Conservation (phyloP, 306 rosid species). For the Dalbergia oliveri region DNA sequence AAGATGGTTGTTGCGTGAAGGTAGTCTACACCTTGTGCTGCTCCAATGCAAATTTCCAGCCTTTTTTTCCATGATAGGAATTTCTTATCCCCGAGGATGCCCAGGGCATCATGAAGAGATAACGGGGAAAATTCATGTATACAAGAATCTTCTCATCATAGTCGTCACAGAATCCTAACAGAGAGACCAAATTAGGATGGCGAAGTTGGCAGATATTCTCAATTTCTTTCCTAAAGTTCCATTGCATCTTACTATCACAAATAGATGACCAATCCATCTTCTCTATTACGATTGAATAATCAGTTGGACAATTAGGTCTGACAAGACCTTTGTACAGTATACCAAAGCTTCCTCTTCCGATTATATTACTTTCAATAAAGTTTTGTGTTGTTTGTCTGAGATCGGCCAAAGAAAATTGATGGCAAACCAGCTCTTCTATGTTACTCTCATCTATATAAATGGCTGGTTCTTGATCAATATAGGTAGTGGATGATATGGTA, state of each 20-base stretch:
- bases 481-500: constrained; percentile 10
- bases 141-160: constrained; percentile 18
- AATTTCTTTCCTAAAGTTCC: not conserved
- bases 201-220: constrained; percentile 38
- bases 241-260: not conserved
- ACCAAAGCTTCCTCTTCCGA: not conserved
- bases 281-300: constrained; percentile 8
- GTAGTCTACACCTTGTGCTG: constrained; percentile 41
- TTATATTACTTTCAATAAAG: not conserved
- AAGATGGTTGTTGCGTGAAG: constrained; percentile 45
- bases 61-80: constrained; percentile 47
- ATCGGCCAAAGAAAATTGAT: not conserved
- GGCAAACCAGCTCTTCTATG: not conserved
- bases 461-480: not conserved
- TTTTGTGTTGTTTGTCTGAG: not conserved
- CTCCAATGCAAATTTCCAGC: constrained; percentile 45
- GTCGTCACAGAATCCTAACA: constrained; percentile 36
- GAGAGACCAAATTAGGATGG: constrained; percentile 38
- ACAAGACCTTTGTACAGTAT: not conserved
- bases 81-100: not conserved
- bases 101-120: not conserved
- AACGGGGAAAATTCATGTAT: constrained; percentile 9
- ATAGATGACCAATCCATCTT: not conserved
- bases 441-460: not conserved
- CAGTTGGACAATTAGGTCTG: not conserved